Percentiles rank a stretch among this genome's conserved stretches.
Conservation (phyloP, 352 stramenopile species). For the Hyaloperonospora brassicae region DNA sequence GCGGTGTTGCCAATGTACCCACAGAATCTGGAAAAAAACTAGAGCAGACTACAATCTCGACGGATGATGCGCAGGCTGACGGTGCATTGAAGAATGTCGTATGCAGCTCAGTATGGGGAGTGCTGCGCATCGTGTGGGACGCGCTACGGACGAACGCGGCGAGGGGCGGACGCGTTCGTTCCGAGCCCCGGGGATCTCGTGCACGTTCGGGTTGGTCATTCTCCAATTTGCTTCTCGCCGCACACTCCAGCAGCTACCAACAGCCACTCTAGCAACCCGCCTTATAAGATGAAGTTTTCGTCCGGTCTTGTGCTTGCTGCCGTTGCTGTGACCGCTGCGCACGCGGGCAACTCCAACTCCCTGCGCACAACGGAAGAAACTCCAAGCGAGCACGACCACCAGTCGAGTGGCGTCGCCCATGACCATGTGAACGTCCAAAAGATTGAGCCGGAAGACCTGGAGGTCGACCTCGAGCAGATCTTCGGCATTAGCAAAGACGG, state of each 20-base stretch:
- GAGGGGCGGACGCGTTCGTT: too few species aligned
- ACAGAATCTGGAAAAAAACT: too few species aligned
- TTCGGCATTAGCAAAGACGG: neutral
- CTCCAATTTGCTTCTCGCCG: neutral
- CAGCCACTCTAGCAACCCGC: neutral
- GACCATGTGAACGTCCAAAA: neutral
- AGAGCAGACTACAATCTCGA: too few species aligned
- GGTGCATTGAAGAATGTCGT: constrained; percentile 21
- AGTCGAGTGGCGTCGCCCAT: too few species aligned
- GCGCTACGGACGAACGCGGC: constrained; percentile 7
- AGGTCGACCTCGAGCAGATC: neutral
- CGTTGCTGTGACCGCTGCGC: neutral
- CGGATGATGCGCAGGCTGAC: too few species aligned
- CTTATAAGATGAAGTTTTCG: neutral
- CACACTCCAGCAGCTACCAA: neutral
- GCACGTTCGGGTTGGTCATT: neutral
- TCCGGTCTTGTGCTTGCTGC: neutral
- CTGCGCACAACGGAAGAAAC: neutral
- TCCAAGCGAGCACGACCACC: too few species aligned
- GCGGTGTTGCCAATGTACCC: too few species aligned
- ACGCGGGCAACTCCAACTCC: neutral
- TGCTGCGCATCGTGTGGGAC: constrained; percentile 21
- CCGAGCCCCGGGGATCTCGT: too few species aligned
- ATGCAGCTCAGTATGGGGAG: constrained; percentile 10
- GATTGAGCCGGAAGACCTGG: neutral